phyloP scores from a whole-genome alignment of 2,329 filamentous ascomycete genomes.

The Coniochaeta hoffmannii region DNA sequence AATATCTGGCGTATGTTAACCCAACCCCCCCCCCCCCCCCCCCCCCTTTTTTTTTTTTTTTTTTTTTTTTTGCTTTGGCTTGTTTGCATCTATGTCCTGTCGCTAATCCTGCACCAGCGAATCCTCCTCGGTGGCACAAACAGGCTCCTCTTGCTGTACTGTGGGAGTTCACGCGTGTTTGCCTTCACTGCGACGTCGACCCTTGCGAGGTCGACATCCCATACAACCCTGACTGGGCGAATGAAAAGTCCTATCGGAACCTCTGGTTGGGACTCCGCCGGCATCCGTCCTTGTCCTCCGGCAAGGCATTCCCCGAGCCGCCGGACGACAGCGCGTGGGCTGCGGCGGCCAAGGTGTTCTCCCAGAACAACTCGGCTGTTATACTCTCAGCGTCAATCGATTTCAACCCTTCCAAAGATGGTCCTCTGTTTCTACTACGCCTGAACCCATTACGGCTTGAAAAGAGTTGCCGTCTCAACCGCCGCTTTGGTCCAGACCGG shows the following conservation, averaged over 20 bases:
- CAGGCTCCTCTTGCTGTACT: constrained; percentile 38
- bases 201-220: constrained; percentile 24
- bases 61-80: neutral
- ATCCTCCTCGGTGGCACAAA: neutral
- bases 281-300: constrained; percentile 32
- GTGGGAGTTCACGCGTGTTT: constrained; percentile 46
- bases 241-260: constrained; percentile 33
- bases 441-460: constrained; percentile 43
- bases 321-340: constrained; percentile 38
- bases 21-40: too few relatives aligned
- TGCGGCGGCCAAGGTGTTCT: constrained; percentile 29
- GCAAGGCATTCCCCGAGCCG: constrained; percentile 39
- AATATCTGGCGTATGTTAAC: constrained; percentile 33
- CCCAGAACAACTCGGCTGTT: constrained; percentile 27
- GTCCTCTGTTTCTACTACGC: constrained; percentile 35
- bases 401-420: constrained; percentile 24
- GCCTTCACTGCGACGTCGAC: constrained; percentile 35
- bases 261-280: constrained; percentile 33
- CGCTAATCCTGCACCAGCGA: neutral
- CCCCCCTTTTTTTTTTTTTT: too few relatives aligned
- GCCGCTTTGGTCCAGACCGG: constrained; percentile 50
- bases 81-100: neutral
- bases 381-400: constrained; percentile 34
- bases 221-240: constrained; percentile 31
- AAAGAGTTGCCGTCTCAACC: constrained; percentile 40